Conservation (phyloP, 352 stramenopile species). For the Phytophthora fragariae region DNA sequence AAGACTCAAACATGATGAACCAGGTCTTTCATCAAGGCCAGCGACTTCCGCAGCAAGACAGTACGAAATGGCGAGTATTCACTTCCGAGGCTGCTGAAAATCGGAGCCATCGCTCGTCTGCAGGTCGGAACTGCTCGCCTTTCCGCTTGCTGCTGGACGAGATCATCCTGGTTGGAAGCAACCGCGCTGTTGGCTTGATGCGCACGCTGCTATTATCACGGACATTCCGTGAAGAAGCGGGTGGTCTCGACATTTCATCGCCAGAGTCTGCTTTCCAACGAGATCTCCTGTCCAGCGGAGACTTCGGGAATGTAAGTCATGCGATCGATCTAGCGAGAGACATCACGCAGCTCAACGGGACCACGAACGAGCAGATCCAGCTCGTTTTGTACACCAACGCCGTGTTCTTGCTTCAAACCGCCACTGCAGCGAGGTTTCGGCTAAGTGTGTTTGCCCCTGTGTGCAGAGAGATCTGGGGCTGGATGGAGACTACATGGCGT, state of each 20-base stretch:
- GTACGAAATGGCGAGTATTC: slow-evolving; percentile 26
- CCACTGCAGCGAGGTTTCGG: slow-evolving; percentile 1
- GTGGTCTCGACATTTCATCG: background rate
- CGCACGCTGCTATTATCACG: slow-evolving; percentile 30
- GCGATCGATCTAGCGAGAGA: slow-evolving; percentile 43
- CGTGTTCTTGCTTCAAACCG: slow-evolving; percentile 24
- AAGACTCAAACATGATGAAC: slow-evolving; percentile 48
- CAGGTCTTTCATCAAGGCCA: slow-evolving; percentile 26
- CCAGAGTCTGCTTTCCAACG: slow-evolving; percentile 25
- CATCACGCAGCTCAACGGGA: slow-evolving; percentile 49
- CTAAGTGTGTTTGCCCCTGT: slow-evolving; percentile 24
- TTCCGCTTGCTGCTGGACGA: slow-evolving; percentile 48
- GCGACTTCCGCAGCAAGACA: background rate
- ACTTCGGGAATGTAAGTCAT: slow-evolving; percentile 45
- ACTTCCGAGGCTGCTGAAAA: slow-evolving; percentile 1
- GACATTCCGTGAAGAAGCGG: slow-evolving; percentile 36
- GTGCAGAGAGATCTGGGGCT: slow-evolving; percentile 36
- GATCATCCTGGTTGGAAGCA: slow-evolving; percentile 28
- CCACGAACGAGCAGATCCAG: slow-evolving; percentile 41
- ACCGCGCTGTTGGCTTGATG: slow-evolving; percentile 31
- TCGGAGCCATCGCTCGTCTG: background rate
- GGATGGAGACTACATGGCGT: slow-evolving; percentile 34
- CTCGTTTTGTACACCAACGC: slow-evolving; percentile 43
- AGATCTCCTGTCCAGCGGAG: slow-evolving; percentile 35
- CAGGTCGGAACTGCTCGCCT: slow-evolving; percentile 30